Conservation (phyloP, 768 basidiomycete species). For the Lactifluus pinguis region DNA sequence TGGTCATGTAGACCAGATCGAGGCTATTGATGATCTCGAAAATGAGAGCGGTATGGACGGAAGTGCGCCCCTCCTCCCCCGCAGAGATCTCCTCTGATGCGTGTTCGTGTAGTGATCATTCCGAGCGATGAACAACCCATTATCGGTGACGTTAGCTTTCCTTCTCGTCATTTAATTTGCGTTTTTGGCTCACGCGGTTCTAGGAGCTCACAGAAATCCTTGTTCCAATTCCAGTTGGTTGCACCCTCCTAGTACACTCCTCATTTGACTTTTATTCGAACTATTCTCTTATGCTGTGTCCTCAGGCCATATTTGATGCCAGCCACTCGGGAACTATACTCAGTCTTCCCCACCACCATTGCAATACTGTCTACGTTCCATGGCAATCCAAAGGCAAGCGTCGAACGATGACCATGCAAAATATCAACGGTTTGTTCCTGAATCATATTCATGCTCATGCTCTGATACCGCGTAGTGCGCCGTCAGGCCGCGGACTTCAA, state of each 20-base stretch:
- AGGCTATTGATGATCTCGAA: neutral
- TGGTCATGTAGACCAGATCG: constrained; percentile 22
- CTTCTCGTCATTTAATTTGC: neutral
- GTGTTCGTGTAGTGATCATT: neutral
- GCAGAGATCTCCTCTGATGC: neutral
- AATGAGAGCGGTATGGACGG: constrained; percentile 22
- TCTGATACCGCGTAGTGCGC: too few relatives aligned
- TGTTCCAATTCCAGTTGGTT: constrained; percentile 19
- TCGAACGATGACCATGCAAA: constrained; percentile 16
- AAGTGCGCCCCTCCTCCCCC: constrained; percentile 7
- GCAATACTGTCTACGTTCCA: constrained; percentile 22
- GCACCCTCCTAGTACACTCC: constrained; percentile 11
- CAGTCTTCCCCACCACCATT: constrained; percentile 22
- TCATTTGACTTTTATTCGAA: neutral
- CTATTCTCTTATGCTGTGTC: neutral
- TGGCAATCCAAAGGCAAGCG: constrained; percentile 22
- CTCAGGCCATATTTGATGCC: constrained; percentile 22
- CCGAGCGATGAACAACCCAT: constrained; percentile 17
- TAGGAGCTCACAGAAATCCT: constrained; percentile 10
- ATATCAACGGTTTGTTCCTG: constrained; percentile 9
- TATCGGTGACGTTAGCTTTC: constrained; percentile 19
- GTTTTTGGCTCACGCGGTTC: neutral
- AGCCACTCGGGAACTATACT: constrained; percentile 24
- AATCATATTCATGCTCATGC: neutral
- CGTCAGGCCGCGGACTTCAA: too few relatives aligned